A percentile compares a stretch with the other conserved stretches of the same genome.
Conservation (phyloP, 2,329 filamentous ascomycete species). For the Calonectria pseudoturangicola region DNA sequence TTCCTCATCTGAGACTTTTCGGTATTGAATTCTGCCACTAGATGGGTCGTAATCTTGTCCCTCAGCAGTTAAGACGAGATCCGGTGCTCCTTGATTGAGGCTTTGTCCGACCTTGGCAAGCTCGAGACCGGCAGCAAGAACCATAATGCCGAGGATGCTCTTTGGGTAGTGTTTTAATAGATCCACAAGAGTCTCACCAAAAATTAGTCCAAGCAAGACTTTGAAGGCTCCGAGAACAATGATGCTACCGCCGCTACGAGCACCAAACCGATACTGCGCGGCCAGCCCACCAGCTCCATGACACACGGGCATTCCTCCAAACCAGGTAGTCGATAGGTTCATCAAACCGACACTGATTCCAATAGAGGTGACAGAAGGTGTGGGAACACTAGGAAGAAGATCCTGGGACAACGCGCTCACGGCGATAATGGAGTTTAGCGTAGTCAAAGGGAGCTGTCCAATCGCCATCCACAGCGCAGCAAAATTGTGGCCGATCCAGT, state of each 20-base stretch:
- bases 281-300: constrained; percentile 94
- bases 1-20: constrained; percentile 79
- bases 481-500: constrained; percentile 56
- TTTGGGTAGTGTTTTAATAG: constrained; percentile 84
- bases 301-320: constrained; percentile 95
- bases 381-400: constrained; percentile 80
- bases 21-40: constrained; percentile 61
- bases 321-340: constrained; percentile 92
- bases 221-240: constrained; percentile 87
- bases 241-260: constrained; percentile 89
- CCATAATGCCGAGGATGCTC: constrained; percentile 88
- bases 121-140: constrained; percentile 91
- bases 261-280: constrained; percentile 93
- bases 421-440: constrained; percentile 93
- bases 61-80: constrained; percentile 73
- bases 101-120: constrained; percentile 89
- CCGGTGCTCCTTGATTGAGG: constrained; percentile 82
- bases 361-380: constrained; percentile 84
- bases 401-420: constrained; percentile 87
- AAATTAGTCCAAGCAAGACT: constrained; percentile 83
- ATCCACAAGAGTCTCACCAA: constrained; percentile 83
- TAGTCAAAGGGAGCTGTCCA: constrained; percentile 92
- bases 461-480: constrained; percentile 77
- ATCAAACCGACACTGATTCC: constrained; percentile 88
- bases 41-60: constrained; percentile 60